Evolutionary conservation across 2,329 filamentous ascomycete genomes (phyloP).

Genomic region (Cladosporium sp.): DNA sequence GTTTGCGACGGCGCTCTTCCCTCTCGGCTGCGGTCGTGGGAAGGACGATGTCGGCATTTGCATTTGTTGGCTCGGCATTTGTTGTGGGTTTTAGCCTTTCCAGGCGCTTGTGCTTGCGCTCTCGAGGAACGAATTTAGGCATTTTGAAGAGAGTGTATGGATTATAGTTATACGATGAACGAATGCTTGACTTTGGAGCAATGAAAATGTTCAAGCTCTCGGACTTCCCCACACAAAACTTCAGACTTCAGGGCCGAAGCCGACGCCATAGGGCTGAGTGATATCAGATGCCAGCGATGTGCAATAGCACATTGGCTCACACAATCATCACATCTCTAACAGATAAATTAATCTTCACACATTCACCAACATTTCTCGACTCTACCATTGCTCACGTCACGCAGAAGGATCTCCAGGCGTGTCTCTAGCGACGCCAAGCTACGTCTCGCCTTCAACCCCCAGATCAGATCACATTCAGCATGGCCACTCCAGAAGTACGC

Average conservation of each 20-base stretch:
- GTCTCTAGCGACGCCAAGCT: no score
- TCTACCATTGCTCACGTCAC: not conserved
- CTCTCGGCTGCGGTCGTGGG: slow-evolving; percentile 50
- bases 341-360: not conserved
- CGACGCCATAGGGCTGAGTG: not conserved
- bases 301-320: not conserved
- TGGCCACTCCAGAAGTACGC: slow-evolving; percentile 13
- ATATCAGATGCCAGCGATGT: not conserved
- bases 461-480: not conserved
- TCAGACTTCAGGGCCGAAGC: no score
- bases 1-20: slow-evolving; percentile 48
- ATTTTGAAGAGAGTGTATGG: slow-evolving; percentile 21
- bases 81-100: slow-evolving; percentile 48
- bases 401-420: no score
- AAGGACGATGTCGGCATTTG: slow-evolving; percentile 49
- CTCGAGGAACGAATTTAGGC: slow-evolving; percentile 51
- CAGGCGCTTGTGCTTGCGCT: slow-evolving; percentile 60
- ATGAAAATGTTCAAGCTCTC: slow-evolving; percentile 11
- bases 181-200: not conserved
- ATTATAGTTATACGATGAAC: not conserved
- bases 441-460: not conserved
- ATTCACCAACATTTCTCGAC: not conserved
- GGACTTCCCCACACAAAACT: not conserved
- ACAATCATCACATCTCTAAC: not conserved
- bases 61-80: slow-evolving; percentile 38